These are phyloP conservation scores for Fusarium mundagurra DNA, from an alignment of 2,329 filamentous ascomycete species.

Conservation along the genomic window DNA sequence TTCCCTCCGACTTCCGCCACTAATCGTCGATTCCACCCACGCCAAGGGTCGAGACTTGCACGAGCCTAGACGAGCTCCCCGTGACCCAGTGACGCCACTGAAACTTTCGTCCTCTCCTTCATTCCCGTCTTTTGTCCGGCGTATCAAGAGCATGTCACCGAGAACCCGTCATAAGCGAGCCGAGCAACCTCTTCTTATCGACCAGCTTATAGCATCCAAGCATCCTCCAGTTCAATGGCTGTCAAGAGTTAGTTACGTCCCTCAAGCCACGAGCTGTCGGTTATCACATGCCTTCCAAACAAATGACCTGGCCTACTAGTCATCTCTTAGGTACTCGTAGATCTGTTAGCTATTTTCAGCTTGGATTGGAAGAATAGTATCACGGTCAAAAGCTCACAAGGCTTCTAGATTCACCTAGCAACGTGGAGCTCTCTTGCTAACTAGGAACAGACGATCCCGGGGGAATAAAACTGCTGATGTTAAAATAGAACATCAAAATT, in stretches of 20 bases:
- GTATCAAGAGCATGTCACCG: constrained; percentile 13
- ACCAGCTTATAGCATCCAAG: not conserved
- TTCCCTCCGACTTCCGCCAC: constrained; percentile 32
- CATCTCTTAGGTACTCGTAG: too few species aligned
- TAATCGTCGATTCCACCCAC: constrained; percentile 2
- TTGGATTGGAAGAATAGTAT: not conserved
- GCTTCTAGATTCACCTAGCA: too few species aligned
- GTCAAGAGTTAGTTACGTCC: accelerated
- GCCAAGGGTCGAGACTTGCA: constrained; percentile 9
- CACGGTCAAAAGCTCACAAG: accelerated
- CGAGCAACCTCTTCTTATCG: not conserved
- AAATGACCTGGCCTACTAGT: too few species aligned
- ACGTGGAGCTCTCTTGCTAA: not conserved
- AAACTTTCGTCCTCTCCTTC: constrained; percentile 2
- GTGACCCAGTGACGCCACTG: constrained; percentile 29
- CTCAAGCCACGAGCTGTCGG: not conserved
- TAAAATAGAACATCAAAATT: not conserved
- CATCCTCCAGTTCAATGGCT: not conserved
- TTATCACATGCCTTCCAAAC: too few species aligned
- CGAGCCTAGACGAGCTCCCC: constrained; percentile 31
- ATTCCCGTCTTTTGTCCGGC: constrained; percentile 17
- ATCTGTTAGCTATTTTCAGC: too few species aligned
- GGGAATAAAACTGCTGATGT: not conserved
- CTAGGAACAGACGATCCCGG: accelerated
- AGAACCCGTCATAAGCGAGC: constrained; percentile 1